phyloP scores from a whole-genome alignment of 2,329 filamentous ascomycete genomes.

The Paraconiothyrium sp. region DNA sequence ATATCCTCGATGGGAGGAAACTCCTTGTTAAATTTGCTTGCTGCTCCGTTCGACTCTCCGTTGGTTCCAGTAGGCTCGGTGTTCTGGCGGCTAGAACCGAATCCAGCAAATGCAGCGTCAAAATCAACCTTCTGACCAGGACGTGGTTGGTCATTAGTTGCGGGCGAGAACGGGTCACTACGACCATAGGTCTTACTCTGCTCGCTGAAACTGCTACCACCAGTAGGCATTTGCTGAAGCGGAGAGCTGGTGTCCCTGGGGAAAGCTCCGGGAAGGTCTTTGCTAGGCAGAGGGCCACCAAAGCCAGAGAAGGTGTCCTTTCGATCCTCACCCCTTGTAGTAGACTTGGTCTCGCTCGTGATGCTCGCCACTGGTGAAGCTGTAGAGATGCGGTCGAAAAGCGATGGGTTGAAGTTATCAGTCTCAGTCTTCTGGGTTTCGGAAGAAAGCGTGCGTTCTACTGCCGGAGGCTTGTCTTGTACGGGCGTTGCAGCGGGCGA shows the following conservation, averaged over 20 bases:
- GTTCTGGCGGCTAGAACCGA: conserved; percentile 64
- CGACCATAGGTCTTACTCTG: conserved; percentile 54
- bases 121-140: conserved; percentile 76
- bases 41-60: conserved; percentile 40
- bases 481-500: conserved; percentile 62
- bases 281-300: conserved; percentile 40
- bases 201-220: conserved; percentile 59
- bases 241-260: conserved; percentile 52
- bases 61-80: conserved; percentile 51
- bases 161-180: conserved; percentile 53
- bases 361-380: conserved; percentile 52
- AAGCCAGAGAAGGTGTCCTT: conserved; percentile 54
- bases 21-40: conserved; percentile 72
- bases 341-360: conserved; percentile 50
- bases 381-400: conserved; percentile 50
- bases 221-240: conserved; percentile 59
- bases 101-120: conserved; percentile 84
- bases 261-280: conserved; percentile 60
- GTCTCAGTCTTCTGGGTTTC: conserved; percentile 48
- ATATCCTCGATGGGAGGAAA: conserved; percentile 95
- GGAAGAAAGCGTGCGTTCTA: conserved; percentile 38
- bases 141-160: conserved; percentile 43
- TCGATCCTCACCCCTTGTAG: conserved; percentile 46
- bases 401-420: conserved; percentile 46
- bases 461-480: conserved; percentile 53